These are phyloP conservation scores for Anthoceros angustus DNA, from an alignment of 225 moss, liverwort and hornwort genomes.

Conservation along the genomic window DNA sequence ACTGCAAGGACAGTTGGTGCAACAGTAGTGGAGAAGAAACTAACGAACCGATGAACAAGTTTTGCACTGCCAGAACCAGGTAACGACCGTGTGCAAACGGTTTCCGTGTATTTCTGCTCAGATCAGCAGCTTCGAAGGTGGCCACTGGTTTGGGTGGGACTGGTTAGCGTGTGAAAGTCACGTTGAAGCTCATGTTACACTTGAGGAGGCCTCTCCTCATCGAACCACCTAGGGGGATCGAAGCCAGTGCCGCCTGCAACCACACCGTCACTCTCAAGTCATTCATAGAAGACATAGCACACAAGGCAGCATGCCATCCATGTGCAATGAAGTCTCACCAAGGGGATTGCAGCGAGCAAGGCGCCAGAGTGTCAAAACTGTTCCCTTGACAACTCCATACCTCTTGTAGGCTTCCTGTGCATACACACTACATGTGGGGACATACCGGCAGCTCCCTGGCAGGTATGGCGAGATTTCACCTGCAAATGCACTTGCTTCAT, in stretches of 20 bases:
- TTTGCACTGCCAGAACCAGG: too few relatives aligned
- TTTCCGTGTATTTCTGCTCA: too few relatives aligned
- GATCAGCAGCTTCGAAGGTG: too few relatives aligned
- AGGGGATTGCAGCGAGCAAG: conserved; percentile 78
- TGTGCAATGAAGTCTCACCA: conserved; percentile 17
- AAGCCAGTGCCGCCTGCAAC: conserved; percentile 74
- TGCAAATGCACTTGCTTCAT: conserved; percentile 13
- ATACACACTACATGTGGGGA: conserved; percentile 93
- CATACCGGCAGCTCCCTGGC: conserved; percentile 82
- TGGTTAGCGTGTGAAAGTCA: too few relatives aligned
- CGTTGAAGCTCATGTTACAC: not conserved
- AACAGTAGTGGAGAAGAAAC: too few relatives aligned
- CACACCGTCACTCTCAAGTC: not conserved
- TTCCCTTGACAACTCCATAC: conserved; percentile 69
- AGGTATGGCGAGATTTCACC: conserved; percentile 66
- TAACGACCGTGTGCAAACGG: too few relatives aligned
- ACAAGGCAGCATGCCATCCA: not conserved
- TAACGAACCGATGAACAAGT: too few relatives aligned
- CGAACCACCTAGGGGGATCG: conserved; percentile 93
- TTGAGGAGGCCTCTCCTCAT: conserved; percentile 43
- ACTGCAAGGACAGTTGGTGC: too few relatives aligned
- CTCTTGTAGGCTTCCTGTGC: conserved; percentile 76
- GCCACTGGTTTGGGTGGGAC: too few relatives aligned
- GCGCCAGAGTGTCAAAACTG: conserved; percentile 65
- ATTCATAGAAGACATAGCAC: not conserved